These are phyloP conservation scores for Podaxis carcinomalis DNA, from an alignment of 768 basidiomycete species.

Conservation along the genomic window DNA sequence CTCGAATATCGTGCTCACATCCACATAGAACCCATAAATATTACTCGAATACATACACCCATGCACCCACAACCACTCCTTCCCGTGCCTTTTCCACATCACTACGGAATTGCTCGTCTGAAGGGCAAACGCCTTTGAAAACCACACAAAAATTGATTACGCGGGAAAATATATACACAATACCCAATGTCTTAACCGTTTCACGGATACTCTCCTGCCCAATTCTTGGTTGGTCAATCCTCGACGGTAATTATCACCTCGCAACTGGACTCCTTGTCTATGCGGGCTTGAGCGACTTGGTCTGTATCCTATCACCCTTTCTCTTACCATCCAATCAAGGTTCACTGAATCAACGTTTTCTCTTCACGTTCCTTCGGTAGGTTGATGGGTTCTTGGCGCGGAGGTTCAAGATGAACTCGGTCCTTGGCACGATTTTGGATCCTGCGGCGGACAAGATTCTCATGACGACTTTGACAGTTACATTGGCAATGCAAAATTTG, in stretches of 20 bases:
- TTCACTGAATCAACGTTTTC: neutral
- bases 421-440: conserved; percentile 94
- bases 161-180: conserved; percentile 88
- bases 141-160: conserved; percentile 28
- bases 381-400: conserved; percentile 90
- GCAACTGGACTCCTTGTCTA: conserved; percentile 85
- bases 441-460: conserved; percentile 96
- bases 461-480: conserved; percentile 90
- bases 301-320: conserved; percentile 33
- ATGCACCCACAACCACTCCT: neutral
- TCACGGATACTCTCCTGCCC: conserved; percentile 90
- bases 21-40: too few relatives aligned
- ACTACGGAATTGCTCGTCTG: conserved; percentile 13
- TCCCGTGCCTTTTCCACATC: conserved; percentile 19
- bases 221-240: conserved; percentile 84
- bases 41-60: neutral
- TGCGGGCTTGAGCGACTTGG: conserved; percentile 90
- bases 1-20: neutral
- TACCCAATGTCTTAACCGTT: conserved; percentile 86
- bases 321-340: neutral
- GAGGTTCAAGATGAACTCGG: conserved; percentile 79
- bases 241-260: conserved; percentile 72
- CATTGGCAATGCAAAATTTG: conserved; percentile 77
- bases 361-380: conserved; percentile 34
- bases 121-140: conserved; percentile 14